Percentiles rank a stretch among this genome's conserved stretches.
Conservation (phyloP, 345 rosid species). For the Eucalyptus leucophloia region DNA sequence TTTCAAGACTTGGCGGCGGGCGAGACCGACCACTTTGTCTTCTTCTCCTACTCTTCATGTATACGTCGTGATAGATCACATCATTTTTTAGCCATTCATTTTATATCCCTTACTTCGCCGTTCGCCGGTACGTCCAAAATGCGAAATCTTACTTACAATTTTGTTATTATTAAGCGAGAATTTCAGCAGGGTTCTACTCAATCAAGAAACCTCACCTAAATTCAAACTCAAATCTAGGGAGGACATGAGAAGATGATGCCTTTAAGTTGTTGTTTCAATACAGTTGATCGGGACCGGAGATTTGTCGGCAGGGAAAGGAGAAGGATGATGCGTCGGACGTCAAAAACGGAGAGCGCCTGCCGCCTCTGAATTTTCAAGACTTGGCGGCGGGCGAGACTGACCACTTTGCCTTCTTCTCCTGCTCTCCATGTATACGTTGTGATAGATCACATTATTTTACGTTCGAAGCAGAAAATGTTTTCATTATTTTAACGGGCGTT, state of each 20-base stretch:
- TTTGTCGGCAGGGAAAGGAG: not conserved
- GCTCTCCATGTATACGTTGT: too few relatives aligned
- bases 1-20: not conserved
- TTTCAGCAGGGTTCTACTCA: not conserved
- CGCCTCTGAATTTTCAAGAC: not conserved
- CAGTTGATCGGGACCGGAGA: not conserved
- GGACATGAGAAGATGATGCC: too few relatives aligned
- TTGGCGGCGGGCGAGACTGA: not conserved
- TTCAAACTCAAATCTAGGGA: too few relatives aligned
- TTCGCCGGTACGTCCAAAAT: not conserved
- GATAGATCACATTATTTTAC: not conserved
- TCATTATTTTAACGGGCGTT: not conserved
- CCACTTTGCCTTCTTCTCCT: not conserved
- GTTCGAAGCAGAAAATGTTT: not conserved
- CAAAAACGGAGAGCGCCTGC: not conserved
- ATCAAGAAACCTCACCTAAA: not conserved
- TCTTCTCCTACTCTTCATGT: not conserved
- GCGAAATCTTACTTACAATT: not conserved
- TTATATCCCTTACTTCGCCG: too few relatives aligned
- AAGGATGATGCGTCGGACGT: not conserved
- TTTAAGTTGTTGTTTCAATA: too few relatives aligned
- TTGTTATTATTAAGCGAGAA: not conserved
- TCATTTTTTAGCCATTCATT: not conserved
- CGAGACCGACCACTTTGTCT: not conserved
- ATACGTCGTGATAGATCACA: not conserved